phyloP scores from a whole-genome alignment of 768 basidiomycete species.

The Collybia sordida region DNA sequence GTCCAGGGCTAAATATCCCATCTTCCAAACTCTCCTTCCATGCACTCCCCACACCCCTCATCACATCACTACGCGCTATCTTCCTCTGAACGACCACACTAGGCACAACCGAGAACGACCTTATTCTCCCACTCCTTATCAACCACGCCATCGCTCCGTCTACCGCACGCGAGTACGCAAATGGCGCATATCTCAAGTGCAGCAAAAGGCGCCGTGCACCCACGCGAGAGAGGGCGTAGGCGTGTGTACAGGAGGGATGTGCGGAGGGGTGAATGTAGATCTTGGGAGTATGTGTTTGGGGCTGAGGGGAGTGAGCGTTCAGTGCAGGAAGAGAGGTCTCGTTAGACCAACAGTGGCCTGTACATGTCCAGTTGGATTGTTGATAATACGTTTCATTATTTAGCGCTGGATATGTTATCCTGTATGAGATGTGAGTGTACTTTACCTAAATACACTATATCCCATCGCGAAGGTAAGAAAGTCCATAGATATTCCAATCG shows the following conservation, averaged over 20 bases:
- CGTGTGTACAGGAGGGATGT: slow-evolving; percentile 72
- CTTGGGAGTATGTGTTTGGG: slow-evolving; percentile 1
- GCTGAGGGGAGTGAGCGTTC: slow-evolving; percentile 10
- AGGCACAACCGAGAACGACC: slow-evolving; percentile 64
- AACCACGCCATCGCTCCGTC: slow-evolving; percentile 77
- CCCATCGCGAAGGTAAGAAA: slow-evolving; percentile 61
- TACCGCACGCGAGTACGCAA: slow-evolving; percentile 76
- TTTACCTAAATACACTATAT: slow-evolving; percentile 71
- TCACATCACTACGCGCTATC: slow-evolving; percentile 54
- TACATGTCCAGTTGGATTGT: slow-evolving; percentile 3
- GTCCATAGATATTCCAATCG: slow-evolving; percentile 47
- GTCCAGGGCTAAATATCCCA: slow-evolving; percentile 43
- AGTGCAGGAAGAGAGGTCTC: slow-evolving; percentile 50
- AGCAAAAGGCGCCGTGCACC: slow-evolving; percentile 64
- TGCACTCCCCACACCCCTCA: slow-evolving; percentile 45
- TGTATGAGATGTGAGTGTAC: neutral
- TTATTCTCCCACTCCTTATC: slow-evolving; percentile 51
- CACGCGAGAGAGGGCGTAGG: slow-evolving; percentile 57
- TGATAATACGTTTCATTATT: neutral
- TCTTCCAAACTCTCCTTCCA: slow-evolving; percentile 54
- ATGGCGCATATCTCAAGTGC: slow-evolving; percentile 59
- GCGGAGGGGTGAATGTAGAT: slow-evolving; percentile 55
- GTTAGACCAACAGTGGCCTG: slow-evolving; percentile 82
- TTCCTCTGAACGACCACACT: slow-evolving; percentile 70
- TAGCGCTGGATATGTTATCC: neutral